These are phyloP conservation scores for Eutrema yunnanense DNA, from an alignment of 345 rosid species.

Conservation along the genomic window DNA sequence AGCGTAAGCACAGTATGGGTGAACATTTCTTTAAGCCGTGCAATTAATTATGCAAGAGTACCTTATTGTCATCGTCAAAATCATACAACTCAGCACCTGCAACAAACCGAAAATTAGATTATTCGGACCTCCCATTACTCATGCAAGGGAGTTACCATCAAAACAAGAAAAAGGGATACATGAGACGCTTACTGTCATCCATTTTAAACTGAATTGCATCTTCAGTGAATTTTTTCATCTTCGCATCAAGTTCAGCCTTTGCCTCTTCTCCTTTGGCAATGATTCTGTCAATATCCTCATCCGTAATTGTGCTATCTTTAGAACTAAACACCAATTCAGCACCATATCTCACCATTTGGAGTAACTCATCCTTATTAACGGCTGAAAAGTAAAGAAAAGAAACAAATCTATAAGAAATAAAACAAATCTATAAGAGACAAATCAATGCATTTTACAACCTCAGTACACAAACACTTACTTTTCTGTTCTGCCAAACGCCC, in stretches of 20 bases:
- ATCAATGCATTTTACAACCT: background rate
- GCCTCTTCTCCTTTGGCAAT: constrained; percentile 98
- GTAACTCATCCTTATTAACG: constrained; percentile 97
- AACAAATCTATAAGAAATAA: background rate
- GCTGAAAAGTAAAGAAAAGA: constrained; percentile 42
- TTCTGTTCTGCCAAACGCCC: constrained; percentile 97
- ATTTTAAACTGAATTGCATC: constrained; percentile 95
- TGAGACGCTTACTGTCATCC: constrained; percentile 74
- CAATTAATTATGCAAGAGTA: constrained; percentile 5
- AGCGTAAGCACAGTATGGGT: background rate
- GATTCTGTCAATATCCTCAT: constrained; percentile 96
- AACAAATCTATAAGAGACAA: background rate
- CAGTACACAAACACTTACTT: constrained; percentile 42
- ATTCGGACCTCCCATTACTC: background rate
- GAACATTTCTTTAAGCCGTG: background rate
- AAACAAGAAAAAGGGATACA: background rate
- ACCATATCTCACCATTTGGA: constrained; percentile 99
- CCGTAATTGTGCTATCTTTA: constrained; percentile 94
- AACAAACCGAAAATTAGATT: constrained; percentile 5
- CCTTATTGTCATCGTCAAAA: constrained; percentile 91
- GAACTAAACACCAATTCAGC: constrained; percentile 99
- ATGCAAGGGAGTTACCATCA: background rate
- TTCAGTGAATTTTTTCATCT: constrained; percentile 97
- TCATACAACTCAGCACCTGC: constrained; percentile 90
- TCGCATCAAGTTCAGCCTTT: constrained; percentile 97